These are phyloP conservation scores for Danielia reshetovae DNA, from an alignment of 805 yeast genomes.

Conservation along the genomic window DNA sequence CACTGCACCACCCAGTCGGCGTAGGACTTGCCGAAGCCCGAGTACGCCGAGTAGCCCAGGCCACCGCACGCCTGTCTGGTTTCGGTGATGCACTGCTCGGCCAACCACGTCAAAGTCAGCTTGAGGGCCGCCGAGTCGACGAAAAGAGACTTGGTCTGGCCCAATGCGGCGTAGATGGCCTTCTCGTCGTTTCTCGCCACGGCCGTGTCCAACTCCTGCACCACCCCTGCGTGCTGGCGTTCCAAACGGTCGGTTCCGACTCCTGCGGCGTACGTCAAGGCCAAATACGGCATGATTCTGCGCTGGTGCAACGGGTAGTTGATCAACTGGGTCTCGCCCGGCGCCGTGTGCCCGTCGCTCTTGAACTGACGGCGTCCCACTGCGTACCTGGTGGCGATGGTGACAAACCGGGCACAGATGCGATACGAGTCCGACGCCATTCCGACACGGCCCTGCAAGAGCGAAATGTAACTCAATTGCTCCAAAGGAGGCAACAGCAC, in stretches of 20 bases:
- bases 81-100: constrained; percentile 40
- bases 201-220: constrained; percentile 34
- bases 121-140: constrained; percentile 44
- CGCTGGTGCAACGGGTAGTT: constrained; percentile 45
- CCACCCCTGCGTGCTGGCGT: constrained; percentile 25
- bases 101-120: constrained; percentile 43
- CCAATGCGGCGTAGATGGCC: constrained; percentile 29
- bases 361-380: constrained; percentile 45
- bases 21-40: constrained; percentile 42
- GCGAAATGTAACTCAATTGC: constrained; percentile 41
- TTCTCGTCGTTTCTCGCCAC: constrained; percentile 30
- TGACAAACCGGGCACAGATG: constrained; percentile 38
- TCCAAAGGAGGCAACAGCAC: constrained; percentile 43
- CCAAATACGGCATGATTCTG: constrained; percentile 42
- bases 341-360: constrained; percentile 14
- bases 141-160: constrained; percentile 39
- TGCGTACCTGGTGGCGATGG: constrained; percentile 43
- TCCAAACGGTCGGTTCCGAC: constrained; percentile 38
- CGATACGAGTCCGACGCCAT: constrained; percentile 44
- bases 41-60: constrained; percentile 43
- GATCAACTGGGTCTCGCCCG: constrained; percentile 38
- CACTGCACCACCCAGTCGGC: constrained; percentile 47
- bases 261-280: constrained; percentile 35
- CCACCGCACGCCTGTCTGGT: constrained; percentile 47
- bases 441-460: constrained; percentile 42